Percentiles rank a stretch among this genome's conserved stretches.
Evolutionary conservation across 495 filamentous ascomycete species (phyloP).

Genomic region (Aspergillus affinis): DNA sequence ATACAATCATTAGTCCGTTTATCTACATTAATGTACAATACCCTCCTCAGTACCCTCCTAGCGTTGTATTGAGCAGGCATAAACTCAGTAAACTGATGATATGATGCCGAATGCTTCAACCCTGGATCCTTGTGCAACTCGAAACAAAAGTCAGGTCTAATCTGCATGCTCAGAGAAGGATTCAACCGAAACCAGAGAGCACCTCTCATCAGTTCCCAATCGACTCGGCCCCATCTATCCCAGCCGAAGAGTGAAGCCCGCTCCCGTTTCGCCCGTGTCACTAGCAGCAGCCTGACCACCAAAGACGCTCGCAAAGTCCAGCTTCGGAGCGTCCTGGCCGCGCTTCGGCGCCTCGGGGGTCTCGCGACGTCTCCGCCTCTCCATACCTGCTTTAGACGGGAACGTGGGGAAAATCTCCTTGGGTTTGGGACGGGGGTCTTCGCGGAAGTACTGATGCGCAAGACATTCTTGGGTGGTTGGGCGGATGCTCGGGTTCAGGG

Average conservation of each 20-base stretch:
- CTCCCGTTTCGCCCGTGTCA: slow-evolving; percentile 73
- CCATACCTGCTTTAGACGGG: slow-evolving; percentile 90
- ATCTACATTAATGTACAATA: background rate
- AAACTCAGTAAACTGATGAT: background rate
- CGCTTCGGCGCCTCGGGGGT: slow-evolving; percentile 87
- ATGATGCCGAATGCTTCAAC: background rate
- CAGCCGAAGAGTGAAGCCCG: slow-evolving; percentile 78
- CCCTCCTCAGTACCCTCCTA: too few relatives aligned
- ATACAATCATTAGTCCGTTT: background rate
- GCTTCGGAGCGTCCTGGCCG: slow-evolving; percentile 64
- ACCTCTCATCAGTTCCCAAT: too few relatives aligned
- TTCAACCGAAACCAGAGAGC: background rate
- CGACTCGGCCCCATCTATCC: slow-evolving; percentile 29
- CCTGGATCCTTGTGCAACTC: too few relatives aligned
- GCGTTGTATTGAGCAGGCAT: background rate
- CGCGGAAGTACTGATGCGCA: slow-evolving; percentile 79
- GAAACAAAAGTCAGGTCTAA: too few relatives aligned
- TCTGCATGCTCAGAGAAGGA: too few relatives aligned
- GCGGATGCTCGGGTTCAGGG: slow-evolving; percentile 70
- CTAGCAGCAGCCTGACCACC: slow-evolving; percentile 61
- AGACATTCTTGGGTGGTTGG: slow-evolving; percentile 72
- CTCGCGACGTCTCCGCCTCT: slow-evolving; percentile 68
- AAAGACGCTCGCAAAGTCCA: slow-evolving; percentile 73
- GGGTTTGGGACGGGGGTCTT: slow-evolving; percentile 84
- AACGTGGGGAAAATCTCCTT: slow-evolving; percentile 90